Evolutionary conservation across 768 basidiomycete genomes (phyloP).

Genomic region (Trametes gibbosa): DNA sequence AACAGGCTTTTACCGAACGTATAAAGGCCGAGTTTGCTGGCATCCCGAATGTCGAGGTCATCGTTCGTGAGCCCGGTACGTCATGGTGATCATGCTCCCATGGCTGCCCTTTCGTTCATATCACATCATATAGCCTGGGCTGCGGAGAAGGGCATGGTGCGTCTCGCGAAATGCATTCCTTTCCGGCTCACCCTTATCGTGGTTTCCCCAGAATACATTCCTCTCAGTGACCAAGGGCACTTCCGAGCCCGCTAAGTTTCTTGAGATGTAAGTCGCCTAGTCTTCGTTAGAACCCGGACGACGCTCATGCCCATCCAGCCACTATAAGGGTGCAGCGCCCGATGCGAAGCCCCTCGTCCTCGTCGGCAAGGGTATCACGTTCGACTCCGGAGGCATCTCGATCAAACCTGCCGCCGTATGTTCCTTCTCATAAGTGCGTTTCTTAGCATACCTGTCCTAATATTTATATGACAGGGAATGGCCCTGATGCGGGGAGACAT

Average conservation of each 20-base stretch:
- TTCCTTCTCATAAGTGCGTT: constrained; percentile 17
- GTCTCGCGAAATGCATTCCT: background rate
- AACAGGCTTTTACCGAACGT: constrained; percentile 74
- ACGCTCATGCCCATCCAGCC: constrained; percentile 38
- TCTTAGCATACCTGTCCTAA: no score
- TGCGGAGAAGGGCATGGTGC: constrained; percentile 76
- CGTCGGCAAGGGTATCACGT: constrained; percentile 89
- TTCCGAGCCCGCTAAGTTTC: constrained; percentile 78
- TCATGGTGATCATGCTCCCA: background rate
- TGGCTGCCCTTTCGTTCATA: background rate
- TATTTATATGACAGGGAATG: constrained; percentile 59
- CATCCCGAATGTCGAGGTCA: constrained; percentile 63
- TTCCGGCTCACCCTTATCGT: background rate
- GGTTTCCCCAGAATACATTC: constrained; percentile 50
- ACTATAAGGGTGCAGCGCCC: constrained; percentile 74
- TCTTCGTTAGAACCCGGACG: background rate
- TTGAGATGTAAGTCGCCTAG: constrained; percentile 63
- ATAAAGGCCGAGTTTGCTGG: constrained; percentile 64
- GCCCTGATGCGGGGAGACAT: constrained; percentile 86
- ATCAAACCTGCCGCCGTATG: constrained; percentile 71
- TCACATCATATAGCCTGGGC: constrained; percentile 61
- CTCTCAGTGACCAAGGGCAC: constrained; percentile 84
- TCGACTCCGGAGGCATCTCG: constrained; percentile 86
- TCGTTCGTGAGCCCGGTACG: constrained; percentile 71
- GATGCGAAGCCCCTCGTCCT: constrained; percentile 63